These are phyloP conservation scores for Hippophae tibetana DNA, from an alignment of 306 rosid genomes.

Conservation along the genomic window DNA sequence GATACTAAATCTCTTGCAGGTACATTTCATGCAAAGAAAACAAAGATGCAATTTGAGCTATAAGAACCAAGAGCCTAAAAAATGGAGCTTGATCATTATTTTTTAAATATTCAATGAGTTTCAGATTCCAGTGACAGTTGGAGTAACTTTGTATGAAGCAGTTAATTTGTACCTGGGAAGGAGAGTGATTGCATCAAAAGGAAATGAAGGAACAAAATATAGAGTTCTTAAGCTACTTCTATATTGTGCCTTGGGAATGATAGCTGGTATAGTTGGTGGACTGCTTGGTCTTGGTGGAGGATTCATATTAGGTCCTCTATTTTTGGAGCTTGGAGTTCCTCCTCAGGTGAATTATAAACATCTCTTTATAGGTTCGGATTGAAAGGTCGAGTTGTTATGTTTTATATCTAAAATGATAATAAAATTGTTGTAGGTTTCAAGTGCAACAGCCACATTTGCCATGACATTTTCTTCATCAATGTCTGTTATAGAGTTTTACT, in stretches of 20 bases:
- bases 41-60: background rate
- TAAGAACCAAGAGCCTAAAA: background rate
- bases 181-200: slow-evolving; percentile 49
- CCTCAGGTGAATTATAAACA: slow-evolving; percentile 43
- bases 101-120: background rate
- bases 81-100: background rate
- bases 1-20: slow-evolving; percentile 49
- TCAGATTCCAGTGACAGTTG: slow-evolving; percentile 10
- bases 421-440: slow-evolving; percentile 47
- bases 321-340: slow-evolving; percentile 72
- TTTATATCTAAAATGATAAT: background rate
- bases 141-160: slow-evolving; percentile 57
- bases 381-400: too few species aligned
- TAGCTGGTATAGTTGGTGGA: slow-evolving; percentile 71
- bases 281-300: slow-evolving; percentile 83
- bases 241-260: slow-evolving; percentile 40
- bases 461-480: slow-evolving; percentile 79
- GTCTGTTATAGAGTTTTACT: slow-evolving; percentile 69
- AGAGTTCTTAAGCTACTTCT: slow-evolving; percentile 27
- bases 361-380: background rate
- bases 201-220: slow-evolving; percentile 28
- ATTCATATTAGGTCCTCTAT: slow-evolving; percentile 72
- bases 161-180: slow-evolving; percentile 42
- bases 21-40: slow-evolving; percentile 10
- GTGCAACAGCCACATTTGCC: slow-evolving; percentile 76